Evolutionary conservation across 805 yeast species (phyloP).

Genomic region (Candida endomychidarum): DNA sequence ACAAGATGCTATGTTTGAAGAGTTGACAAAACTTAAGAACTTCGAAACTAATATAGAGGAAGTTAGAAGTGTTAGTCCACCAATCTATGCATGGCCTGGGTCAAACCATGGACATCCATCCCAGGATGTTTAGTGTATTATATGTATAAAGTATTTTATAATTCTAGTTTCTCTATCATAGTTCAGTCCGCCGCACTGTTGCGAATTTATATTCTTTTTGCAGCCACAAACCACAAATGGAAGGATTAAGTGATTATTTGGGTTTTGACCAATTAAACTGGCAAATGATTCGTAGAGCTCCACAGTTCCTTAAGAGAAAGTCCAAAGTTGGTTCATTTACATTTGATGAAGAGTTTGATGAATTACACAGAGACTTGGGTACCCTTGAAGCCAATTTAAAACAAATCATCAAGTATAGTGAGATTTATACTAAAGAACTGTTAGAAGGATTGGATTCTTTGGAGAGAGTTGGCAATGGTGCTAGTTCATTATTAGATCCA

Average conservation of each 20-base stretch:
- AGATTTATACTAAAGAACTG: slow-evolving; percentile 2
- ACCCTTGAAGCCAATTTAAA: slow-evolving; percentile 18
- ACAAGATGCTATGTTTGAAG: slow-evolving; percentile 18
- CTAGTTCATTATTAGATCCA: slow-evolving; percentile 20
- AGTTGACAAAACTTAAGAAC: slow-evolving; percentile 18
- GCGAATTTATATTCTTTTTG: slow-evolving; percentile 12
- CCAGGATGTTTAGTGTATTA: slow-evolving; percentile 5
- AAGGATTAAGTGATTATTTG: slow-evolving; percentile 2
- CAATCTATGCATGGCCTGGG: slow-evolving; percentile 64
- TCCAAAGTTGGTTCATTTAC: slow-evolving; percentile 27
- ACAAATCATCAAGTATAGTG: slow-evolving; percentile 18
- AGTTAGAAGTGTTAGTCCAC: slow-evolving; percentile 32
- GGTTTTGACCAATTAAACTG: slow-evolving; percentile 7
- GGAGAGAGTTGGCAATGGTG: background rate
- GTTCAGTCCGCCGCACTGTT: too few relatives aligned
- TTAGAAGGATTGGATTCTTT: slow-evolving; percentile 1
- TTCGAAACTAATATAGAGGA: slow-evolving; percentile 21
- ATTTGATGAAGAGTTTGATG: slow-evolving; percentile 40
- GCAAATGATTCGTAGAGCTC: slow-evolving; percentile 24
- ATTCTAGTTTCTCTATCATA: too few relatives aligned
- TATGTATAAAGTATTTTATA: background rate
- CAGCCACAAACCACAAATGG: slow-evolving; percentile 4
- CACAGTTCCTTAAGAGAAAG: slow-evolving; percentile 32
- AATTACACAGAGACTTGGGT: slow-evolving; percentile 17
- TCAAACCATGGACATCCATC: slow-evolving; percentile 64